Evolutionary conservation across 2,329 filamentous ascomycete species (phyloP).

Genomic region (Colletotrichum truncatum): DNA sequence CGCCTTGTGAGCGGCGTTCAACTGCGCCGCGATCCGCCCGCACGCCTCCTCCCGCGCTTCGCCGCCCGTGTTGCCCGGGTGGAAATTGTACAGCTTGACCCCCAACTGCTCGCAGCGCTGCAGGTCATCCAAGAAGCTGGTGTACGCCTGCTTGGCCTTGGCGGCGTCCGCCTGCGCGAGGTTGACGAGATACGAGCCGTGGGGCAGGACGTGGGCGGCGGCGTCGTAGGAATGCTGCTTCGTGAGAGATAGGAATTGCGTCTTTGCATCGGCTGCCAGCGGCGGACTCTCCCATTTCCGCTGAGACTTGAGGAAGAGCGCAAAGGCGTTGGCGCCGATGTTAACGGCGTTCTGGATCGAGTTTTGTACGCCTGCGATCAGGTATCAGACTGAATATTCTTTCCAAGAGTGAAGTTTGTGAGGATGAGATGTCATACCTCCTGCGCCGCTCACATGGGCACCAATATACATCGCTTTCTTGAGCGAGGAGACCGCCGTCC

Average conservation of each 20-base stretch:
- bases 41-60: slow-evolving; percentile 75
- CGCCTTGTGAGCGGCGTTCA: slow-evolving; percentile 83
- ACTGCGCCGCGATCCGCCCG: slow-evolving; percentile 78
- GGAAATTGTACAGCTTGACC: slow-evolving; percentile 96
- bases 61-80: slow-evolving; percentile 85
- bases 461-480: slow-evolving; percentile 83
- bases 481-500: slow-evolving; percentile 71
- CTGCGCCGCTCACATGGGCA: slow-evolving; percentile 90
- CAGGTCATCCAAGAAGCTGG: slow-evolving; percentile 87
- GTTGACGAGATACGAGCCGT: slow-evolving; percentile 97
- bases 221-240: slow-evolving; percentile 76
- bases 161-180: slow-evolving; percentile 83
- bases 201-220: slow-evolving; percentile 80
- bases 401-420: background rate
- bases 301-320: slow-evolving; percentile 95
- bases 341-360: slow-evolving; percentile 79
- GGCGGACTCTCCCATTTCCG: slow-evolving; percentile 92
- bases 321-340: slow-evolving; percentile 92
- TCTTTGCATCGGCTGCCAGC: slow-evolving; percentile 72
- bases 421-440: slow-evolving; percentile 64
- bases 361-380: slow-evolving; percentile 81
- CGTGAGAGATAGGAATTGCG: slow-evolving; percentile 76
- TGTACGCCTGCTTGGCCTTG: slow-evolving; percentile 88
- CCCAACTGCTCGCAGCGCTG: slow-evolving; percentile 85
- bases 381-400: too few relatives aligned